Base-by-base conservation (phyloP, 345 rosid genomes). In the Cardamine occulta region DNA sequence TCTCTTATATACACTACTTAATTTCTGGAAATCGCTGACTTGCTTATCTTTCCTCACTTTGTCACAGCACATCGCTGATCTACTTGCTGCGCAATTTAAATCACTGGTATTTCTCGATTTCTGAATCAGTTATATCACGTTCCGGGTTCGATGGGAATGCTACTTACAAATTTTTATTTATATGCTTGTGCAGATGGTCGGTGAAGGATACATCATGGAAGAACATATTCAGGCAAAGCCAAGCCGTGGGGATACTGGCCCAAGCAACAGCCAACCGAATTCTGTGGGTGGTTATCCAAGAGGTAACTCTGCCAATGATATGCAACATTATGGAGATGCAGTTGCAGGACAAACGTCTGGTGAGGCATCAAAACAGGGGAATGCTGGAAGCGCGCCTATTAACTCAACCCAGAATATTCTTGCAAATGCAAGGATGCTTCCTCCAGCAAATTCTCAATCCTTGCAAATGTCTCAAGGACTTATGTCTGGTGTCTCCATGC, bases 41-140 rank as follows among this genome's bases (percentile, higher is more conserved):
- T 78, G 59, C 56, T 31, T 60, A 69, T 82, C 71, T 81, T 79
- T 69, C 71, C 66, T 31, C 72, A 31, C 82, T 65, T 32, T 79
- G 63, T 58, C 21, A 68, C 98, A 95, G 99, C 88, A 90, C 76
- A 59, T 79, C 21, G 96, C 97, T 1, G 99, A 95, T 86, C 85
- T 92, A 84, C 97, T 95, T 71, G 96, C 90, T 8, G 72, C 56
- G 49, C 85, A 95, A 80, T 86, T 85, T 56, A 75, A 80, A 70
- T 68, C 86, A 62, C 87, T 88, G 99, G 99, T 95, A 89, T 4
- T 86, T 82, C 68, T 70, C 51, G 6, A 73, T 45, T 51, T 26
- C 52, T 24, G 39, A 66, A 47, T 55, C 17, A 8, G 23, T 29
- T 11, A 53, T 62, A 68, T 47, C 47, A 68, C 52, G 13, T 55